Evolutionary conservation across 768 basidiomycete species (phyloP), one percentile per base, ranked within the genome.

Genomic region (Pleurotus platypus): DNA sequence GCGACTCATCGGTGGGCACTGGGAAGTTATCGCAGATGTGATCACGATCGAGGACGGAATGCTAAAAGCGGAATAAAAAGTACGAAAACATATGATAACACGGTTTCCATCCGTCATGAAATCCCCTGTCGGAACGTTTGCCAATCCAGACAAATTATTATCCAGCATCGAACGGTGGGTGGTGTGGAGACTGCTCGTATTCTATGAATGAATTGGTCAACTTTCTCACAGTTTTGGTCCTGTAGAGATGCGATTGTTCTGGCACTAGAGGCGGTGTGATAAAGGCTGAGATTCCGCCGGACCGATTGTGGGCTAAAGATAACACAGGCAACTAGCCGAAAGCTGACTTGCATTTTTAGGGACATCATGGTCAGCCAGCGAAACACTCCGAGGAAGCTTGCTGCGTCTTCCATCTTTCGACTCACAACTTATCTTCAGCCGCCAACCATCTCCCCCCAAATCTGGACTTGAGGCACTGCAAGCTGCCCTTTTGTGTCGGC

Each of bases 301-400:
- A 50, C 49, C 49, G 49, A 50, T 11, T 27, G 30, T 35, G 49
- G 49, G 49, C 49, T 50, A 50, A 50, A 50, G 49, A 50, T 50
- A 50, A 50, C 49, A 50, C 49, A 35, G 20, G 49, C 26, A 12
- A 35, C 30, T 24, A 35, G 49, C n/a, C 27, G 49, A 30, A n/a
- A 22, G 20, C 42, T 45, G 30, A 35, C 30, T 35, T 35, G 42
- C 42, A 45, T 45, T 45, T 35, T 45, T 45, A 45, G 42, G 42
- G 42, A 45, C 42, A 45, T 45, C 42, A 45, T 35, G 49, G 24
- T n/a, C 27, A 20, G 22, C 27, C 49, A 50, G 30, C 49, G 37
- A 50, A 50, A 50, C 49, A 38, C 20, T 35, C 49, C 30, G 49
- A 50, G 49, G 27, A n/a, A 26, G 46, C 46, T 26, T 27, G n/a